Evolutionary conservation across 352 stramenopile species (phyloP).

Genomic region (Phytophthora sp.): DNA sequence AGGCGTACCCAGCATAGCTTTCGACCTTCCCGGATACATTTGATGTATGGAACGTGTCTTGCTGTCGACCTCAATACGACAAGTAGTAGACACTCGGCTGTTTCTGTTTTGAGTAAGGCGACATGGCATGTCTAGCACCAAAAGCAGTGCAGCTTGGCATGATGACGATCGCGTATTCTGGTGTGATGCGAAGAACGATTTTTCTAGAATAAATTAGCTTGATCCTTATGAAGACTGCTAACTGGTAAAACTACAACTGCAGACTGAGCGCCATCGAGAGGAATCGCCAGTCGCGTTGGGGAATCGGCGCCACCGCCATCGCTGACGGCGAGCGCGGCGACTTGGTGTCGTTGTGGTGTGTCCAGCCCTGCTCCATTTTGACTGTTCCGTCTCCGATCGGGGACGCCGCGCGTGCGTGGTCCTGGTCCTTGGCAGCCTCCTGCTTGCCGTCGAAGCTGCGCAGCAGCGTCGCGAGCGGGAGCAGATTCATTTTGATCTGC

Average conservation of each 20-base stretch:
- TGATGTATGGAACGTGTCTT: no score
- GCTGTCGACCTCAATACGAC: no score
- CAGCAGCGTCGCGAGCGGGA: conserved; percentile 41
- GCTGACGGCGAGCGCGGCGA: conserved; percentile 40
- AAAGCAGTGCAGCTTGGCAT: no score
- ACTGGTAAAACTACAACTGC: conserved; percentile 31
- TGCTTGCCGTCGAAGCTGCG: conserved; percentile 36
- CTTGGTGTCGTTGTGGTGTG: neutral
- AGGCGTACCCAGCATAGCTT: conserved; percentile 9
- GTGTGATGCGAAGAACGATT: no score
- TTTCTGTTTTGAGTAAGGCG: conserved; percentile 11
- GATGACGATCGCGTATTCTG: no score
- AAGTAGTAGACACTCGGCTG: neutral
- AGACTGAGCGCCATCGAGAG: conserved; percentile 48
- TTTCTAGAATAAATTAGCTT: conserved; percentile 42
- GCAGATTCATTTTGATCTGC: conserved; percentile 42
- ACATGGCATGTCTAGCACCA: neutral
- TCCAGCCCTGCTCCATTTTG: conserved; percentile 29
- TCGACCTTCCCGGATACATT: neutral
- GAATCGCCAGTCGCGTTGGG: conserved; percentile 35
- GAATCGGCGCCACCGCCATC: conserved; percentile 7
- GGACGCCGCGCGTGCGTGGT: neutral
- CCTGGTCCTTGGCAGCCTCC: neutral
- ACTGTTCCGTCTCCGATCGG: neutral
- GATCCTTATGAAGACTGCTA: conserved; percentile 4